Evolutionary conservation across 345 rosid genomes (phyloP), one percentile per base, ranked within the genome.

Genomic region (Brassica rapa): DNA sequence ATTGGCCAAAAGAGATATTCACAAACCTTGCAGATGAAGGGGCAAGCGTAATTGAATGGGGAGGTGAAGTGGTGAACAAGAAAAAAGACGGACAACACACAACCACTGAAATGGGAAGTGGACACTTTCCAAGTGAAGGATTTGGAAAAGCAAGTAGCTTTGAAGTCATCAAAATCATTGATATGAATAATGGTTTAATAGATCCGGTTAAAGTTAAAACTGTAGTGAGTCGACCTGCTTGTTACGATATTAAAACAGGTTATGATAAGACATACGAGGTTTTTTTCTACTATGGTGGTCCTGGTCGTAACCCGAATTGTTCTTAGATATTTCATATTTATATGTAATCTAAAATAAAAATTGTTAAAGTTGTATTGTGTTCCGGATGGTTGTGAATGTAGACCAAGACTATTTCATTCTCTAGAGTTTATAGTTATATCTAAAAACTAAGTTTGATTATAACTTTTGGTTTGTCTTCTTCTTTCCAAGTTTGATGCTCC

Each of bases 51-150:
- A 30, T 62, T 29, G 21, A 30, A 62, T 62, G 66, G 66, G 41
- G 41, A 30, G 66, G 66, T n/a, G 39, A 62, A 62, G 41, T 30
- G 10, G 21, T 62, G 41, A 62, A 62, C 23, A 6, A 4, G 6
- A 12, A 30, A 2, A n/a, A 30, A n/a, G 10, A 14, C 41, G 23
- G 41, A 62, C 21, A 62, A 62, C 53, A 46, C 53, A 62, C 66
- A 32, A 14, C 66, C 21, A 62, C 66, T 8, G 41, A 62, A 30
- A 62, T 62, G 66, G 66, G 66, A 62, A 62, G 41, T 62, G 66
- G 66, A 25, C 41, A 62, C 4, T 62, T 62, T 30, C 41, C 66
- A 62, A 62, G 41, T 27, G 66, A 62, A 62, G 41, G 41, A 6
- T 62, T 29, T 62, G 33, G 33, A 7, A 62, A 62, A 32, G 66